Evolutionary conservation across 108 stramenopile species (phyloP), one percentile per base, ranked within the genome.

Genomic region (Epithemia pelagica): DNA sequence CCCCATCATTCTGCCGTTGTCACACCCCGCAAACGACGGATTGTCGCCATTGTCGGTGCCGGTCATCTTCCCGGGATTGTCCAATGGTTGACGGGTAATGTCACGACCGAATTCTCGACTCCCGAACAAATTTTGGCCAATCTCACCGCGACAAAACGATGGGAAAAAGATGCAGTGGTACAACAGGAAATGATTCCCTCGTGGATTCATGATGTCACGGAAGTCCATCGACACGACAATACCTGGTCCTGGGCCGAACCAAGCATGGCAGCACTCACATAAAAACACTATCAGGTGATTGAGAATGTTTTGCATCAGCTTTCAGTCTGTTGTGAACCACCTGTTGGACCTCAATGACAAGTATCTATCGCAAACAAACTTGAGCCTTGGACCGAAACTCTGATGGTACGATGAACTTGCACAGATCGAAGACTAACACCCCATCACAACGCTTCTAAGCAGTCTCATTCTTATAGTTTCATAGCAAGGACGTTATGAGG

Each of bases 21-120:
- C 7, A 7, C 21, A 27, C 37, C 37, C 37, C n/a, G n/a, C n/a
- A 46, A 46, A 15, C 5, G 15, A 15, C 68, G 68, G 7, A n/a
- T 90, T 60, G 88, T 93, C 52, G 89, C 84, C 19, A 82, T 94
- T 53, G 88, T 94, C 7, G 92, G 92, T 22, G 92, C 92, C n/a
- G 89, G 92, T 10, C 92, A 90, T 74, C 75, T 89, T 52, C 65
- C 71, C 56, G 92, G 92, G 0, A 82, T 94, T 28, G 69, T 56
- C 22, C 54, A 69, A 27, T 74, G 78, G 75, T 33, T 85, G 54
- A 85, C 83, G 25, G 37, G 37, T 10, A 46, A 46, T 15, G 54
- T 51, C 2, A 23, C 65, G n/a, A 21, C 65, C 20, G 1, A 3
- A 5, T 22, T 52, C n/a, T 24, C 62, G 26, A 59, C 67, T 5